phyloP scores from a whole-genome alignment of 2,329 filamentous ascomycete species.

The Pseudocercospora cruenta region DNA sequence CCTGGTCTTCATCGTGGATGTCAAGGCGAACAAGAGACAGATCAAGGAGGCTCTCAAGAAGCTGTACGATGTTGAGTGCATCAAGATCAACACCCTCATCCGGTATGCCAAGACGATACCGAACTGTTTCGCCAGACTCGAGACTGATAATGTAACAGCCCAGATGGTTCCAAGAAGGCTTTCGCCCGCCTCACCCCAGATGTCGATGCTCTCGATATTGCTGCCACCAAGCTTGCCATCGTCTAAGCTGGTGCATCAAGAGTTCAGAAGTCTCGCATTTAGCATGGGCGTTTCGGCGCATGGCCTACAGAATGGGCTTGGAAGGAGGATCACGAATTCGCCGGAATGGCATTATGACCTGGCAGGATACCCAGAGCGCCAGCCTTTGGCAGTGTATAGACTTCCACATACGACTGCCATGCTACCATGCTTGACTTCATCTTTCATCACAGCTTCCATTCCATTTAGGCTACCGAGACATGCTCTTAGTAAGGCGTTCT shows the following conservation, averaged over 20 bases:
- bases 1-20: slow-evolving; percentile 57
- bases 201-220: slow-evolving; percentile 98
- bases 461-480: too few relatives aligned
- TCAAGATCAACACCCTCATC: slow-evolving; percentile 99
- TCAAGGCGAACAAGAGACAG: slow-evolving; percentile 98
- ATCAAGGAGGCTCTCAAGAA: slow-evolving; percentile 98
- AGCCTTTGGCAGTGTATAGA: slow-evolving; percentile 14
- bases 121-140: background rate
- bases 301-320: slow-evolving; percentile 10
- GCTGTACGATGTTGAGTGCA: slow-evolving; percentile 95
- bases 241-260: slow-evolving; percentile 65
- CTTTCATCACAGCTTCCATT: background rate
- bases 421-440: slow-evolving; percentile 22
- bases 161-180: slow-evolving; percentile 98
- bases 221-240: slow-evolving; percentile 96
- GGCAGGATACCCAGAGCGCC: slow-evolving; percentile 11
- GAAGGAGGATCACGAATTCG: slow-evolving; percentile 6
- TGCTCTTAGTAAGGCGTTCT: too few relatives aligned
- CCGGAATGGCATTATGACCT: slow-evolving; percentile 13
- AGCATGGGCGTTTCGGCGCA: slow-evolving; percentile 28
- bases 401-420: slow-evolving; percentile 24
- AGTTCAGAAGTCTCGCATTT: slow-evolving; percentile 40
- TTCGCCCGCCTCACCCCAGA: slow-evolving; percentile 94
- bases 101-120: slow-evolving; percentile 59
- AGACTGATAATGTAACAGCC: slow-evolving; percentile 57